Conservation (phyloP, 2,329 filamentous ascomycete genomes). For the Sporothrix luriei region DNA sequence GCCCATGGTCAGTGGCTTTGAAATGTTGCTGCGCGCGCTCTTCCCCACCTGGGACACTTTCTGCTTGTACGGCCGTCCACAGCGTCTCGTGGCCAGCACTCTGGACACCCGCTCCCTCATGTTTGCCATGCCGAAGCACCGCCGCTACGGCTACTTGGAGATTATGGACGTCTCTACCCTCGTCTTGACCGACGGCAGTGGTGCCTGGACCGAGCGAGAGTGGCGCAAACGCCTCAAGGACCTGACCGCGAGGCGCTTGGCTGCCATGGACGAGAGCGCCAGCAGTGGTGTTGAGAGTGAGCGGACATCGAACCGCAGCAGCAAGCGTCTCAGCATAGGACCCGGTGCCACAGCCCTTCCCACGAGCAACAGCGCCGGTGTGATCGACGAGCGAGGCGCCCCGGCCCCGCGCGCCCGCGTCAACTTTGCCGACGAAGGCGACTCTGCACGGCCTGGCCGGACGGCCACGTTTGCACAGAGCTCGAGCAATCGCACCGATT, state of each 20-base stretch:
- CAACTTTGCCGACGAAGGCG: slow-evolving; percentile 61
- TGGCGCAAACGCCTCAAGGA: slow-evolving; percentile 92
- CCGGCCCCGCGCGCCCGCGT: slow-evolving; percentile 46
- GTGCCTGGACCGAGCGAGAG: slow-evolving; percentile 78
- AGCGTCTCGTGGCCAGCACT: slow-evolving; percentile 81
- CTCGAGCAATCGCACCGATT: slow-evolving; percentile 52
- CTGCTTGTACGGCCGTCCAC: slow-evolving; percentile 84
- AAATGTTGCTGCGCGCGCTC: slow-evolving; percentile 89
- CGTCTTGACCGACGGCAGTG: slow-evolving; percentile 76
- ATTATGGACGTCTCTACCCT: slow-evolving; percentile 79
- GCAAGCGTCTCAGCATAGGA: slow-evolving; percentile 59
- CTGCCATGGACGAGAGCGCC: slow-evolving; percentile 57
- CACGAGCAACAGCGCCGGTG: slow-evolving; percentile 35
- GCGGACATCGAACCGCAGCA: slow-evolving; percentile 61
- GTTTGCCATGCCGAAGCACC: slow-evolving; percentile 94
- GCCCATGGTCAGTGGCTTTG: slow-evolving; percentile 89
- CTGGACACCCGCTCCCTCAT: slow-evolving; percentile 87
- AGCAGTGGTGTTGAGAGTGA: slow-evolving; percentile 47
- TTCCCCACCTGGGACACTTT: slow-evolving; percentile 96
- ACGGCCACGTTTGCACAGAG: slow-evolving; percentile 52
- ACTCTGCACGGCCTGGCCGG: slow-evolving; percentile 55
- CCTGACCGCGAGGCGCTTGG: slow-evolving; percentile 77
- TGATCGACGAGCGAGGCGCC: slow-evolving; percentile 29
- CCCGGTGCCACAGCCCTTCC: slow-evolving; percentile 39
- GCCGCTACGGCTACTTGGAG: slow-evolving; percentile 87